A percentile compares a stretch with the other conserved stretches of the same genome.
phyloP scores from a whole-genome alignment of 2,329 filamentous ascomycete genomes.

The Xenoacremonium recifei region DNA sequence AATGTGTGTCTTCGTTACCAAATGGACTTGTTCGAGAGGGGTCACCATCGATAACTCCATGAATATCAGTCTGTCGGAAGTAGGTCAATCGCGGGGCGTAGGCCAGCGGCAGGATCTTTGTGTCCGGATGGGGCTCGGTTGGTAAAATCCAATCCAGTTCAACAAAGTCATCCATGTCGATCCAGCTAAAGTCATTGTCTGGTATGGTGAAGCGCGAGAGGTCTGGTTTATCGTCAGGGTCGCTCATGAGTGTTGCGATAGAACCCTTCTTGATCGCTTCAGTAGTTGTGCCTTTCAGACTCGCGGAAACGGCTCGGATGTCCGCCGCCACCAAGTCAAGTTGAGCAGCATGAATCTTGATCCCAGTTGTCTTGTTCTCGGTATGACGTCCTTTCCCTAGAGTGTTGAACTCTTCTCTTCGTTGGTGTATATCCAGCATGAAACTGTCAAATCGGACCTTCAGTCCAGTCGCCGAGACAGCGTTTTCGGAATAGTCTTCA shows the following conservation, averaged over 20 bases:
- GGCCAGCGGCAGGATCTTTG: slow-evolving; percentile 88
- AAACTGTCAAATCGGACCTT: slow-evolving; percentile 96
- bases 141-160: slow-evolving; percentile 96
- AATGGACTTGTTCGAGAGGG: slow-evolving; percentile 83
- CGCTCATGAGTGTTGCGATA: slow-evolving; percentile 48
- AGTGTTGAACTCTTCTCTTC: slow-evolving; percentile 87
- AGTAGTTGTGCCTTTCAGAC: slow-evolving; percentile 74
- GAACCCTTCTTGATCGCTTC: slow-evolving; percentile 69
- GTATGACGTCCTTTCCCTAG: slow-evolving; percentile 74
- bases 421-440: slow-evolving; percentile 93
- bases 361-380: slow-evolving; percentile 80
- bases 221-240: slow-evolving; percentile 62
- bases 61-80: slow-evolving; percentile 94
- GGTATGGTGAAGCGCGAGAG: slow-evolving; percentile 92
- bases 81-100: slow-evolving; percentile 96
- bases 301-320: slow-evolving; percentile 88
- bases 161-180: slow-evolving; percentile 99
- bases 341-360: slow-evolving; percentile 94
- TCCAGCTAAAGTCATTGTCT: slow-evolving; percentile 93
- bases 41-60: slow-evolving; percentile 75
- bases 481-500: slow-evolving; percentile 74
- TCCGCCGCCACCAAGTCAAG: slow-evolving; percentile 90
- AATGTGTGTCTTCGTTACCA: slow-evolving; percentile 88
- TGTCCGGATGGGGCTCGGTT: slow-evolving; percentile 85
- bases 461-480: slow-evolving; percentile 89